These are phyloP conservation scores for Metarhizium rileyi DNA, from an alignment of 2,329 filamentous ascomycete species.

Conservation along the genomic window DNA sequence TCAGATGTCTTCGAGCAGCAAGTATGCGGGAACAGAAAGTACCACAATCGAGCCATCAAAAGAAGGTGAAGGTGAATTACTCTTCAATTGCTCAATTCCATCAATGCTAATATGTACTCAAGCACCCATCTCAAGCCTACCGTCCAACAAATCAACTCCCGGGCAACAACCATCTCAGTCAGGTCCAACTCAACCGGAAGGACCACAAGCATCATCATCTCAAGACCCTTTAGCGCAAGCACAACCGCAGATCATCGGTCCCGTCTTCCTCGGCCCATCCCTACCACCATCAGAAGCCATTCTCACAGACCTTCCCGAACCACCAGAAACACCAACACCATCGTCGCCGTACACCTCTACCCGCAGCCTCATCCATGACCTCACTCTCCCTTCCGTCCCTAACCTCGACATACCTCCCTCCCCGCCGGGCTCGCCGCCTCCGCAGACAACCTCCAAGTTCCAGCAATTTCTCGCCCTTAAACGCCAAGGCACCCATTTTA, in stretches of 20 bases:
- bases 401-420: conserved; percentile 68
- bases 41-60: not conserved
- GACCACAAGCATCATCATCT: not conserved
- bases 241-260: conserved; percentile 14
- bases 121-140: not conserved
- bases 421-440: conserved; percentile 51
- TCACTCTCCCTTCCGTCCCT: conserved; percentile 63
- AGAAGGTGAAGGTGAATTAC: not conserved
- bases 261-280: conserved; percentile 29
- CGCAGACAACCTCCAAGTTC: conserved; percentile 54
- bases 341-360: conserved; percentile 59
- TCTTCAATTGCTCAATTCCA: not conserved
- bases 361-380: conserved; percentile 55
- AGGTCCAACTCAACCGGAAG: not conserved
- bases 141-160: not conserved
- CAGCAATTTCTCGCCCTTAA: conserved; percentile 69
- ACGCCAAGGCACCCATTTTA: conserved; percentile 68
- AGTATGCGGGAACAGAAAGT: not conserved
- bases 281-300: conserved; percentile 22
- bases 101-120: not conserved
- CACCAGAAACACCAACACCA: conserved; percentile 19
- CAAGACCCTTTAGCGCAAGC: too few relatives aligned
- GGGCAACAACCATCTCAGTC: not conserved
- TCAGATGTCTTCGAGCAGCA: not conserved
- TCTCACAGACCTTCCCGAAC: conserved; percentile 9